Base-by-base conservation (phyloP, 2,329 filamentous ascomycete genomes). In the Didymella pomorum region DNA sequence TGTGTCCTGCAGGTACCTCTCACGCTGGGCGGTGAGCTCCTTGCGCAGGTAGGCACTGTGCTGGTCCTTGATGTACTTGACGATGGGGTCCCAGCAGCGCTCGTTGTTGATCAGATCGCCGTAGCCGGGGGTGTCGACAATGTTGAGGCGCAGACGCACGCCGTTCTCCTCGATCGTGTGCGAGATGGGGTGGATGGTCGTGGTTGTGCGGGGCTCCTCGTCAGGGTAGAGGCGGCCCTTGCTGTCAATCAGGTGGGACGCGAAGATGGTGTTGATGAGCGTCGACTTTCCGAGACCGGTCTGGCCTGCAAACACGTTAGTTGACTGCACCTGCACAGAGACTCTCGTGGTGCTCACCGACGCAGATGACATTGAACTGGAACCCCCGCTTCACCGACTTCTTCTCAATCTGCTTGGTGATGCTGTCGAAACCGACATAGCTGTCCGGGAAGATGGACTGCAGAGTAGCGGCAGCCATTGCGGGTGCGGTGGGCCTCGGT, bases 1-100 rank as follows among this genome's bases (percentile, higher is more conserved):
- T 69, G 95, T 99, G 81, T 99, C 95, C 84, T 97, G 94, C 70
- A 99, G 97, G 81, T 99, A 99, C 75, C 95, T 90, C 83, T 99
- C 95, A 82, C 95, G 92, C 86, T 99, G 95, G 70, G 95, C 95
- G 55, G 95, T 98, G 76, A 99, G 92, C 82, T 99, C 95, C 87
- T 99, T 99, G 81, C 95, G 92, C 71, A 99, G 88, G 84, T 98
- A 99, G 74, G 95, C 94, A 52, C 93, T 97, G 86, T 99, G 95
- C 85, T 99, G 95, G 82, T 99, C 95, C 87, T 99, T 99, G 87
- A 99, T 99, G 83, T 99, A 99, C 86, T 99, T 99, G 86, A 99
- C 94, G 79, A 99, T 99, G 65, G 95, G 95, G 78, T 99, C 95
- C 95, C 95, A 99, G 89, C 95, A 99, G 86, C 95, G 91, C 83